These are phyloP conservation scores for Capsicum rhomboideum DNA, from an alignment of 257 asterid species.

Conservation along the genomic window DNA sequence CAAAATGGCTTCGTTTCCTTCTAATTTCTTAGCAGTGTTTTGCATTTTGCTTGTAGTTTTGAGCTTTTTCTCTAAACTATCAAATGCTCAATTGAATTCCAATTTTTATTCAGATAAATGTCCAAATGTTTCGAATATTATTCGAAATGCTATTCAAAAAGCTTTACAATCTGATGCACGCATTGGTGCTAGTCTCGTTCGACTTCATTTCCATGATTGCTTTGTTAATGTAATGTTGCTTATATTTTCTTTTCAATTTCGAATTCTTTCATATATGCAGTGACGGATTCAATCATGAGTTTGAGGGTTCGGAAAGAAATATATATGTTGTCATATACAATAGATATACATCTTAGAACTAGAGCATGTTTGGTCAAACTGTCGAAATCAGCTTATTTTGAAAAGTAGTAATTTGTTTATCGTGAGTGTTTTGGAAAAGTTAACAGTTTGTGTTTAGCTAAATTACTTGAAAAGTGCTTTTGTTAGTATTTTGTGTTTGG, in stretches of 20 bases:
- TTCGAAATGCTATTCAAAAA: slow-evolving; percentile 23
- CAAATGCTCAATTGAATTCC: slow-evolving; percentile 34
- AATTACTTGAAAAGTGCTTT: no score
- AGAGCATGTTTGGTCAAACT: neutral
- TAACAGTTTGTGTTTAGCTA: neutral
- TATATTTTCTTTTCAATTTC: neutral
- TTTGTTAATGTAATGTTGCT: slow-evolving; percentile 31
- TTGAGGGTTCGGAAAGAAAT: neutral
- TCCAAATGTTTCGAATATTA: slow-evolving; percentile 40
- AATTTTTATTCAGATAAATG: slow-evolving; percentile 35
- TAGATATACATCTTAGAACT: neutral
- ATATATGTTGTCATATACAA: neutral
- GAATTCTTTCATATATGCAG: neutral
- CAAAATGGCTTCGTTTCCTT: slow-evolving; percentile 18
- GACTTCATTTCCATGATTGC: slow-evolving; percentile 59
- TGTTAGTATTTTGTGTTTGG: no score
- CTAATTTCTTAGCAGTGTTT: neutral
- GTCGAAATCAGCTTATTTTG: neutral
- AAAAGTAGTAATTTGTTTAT: no score
- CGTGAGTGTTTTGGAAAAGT: no score
- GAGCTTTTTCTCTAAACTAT: slow-evolving; percentile 4
- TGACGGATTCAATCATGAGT: neutral
- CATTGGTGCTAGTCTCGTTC: slow-evolving; percentile 52
- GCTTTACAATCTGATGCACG: slow-evolving; percentile 51
- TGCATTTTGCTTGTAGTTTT: neutral